phyloP scores from a whole-genome alignment of 768 basidiomycete genomes.

The Coprinopsis cinerea region DNA sequence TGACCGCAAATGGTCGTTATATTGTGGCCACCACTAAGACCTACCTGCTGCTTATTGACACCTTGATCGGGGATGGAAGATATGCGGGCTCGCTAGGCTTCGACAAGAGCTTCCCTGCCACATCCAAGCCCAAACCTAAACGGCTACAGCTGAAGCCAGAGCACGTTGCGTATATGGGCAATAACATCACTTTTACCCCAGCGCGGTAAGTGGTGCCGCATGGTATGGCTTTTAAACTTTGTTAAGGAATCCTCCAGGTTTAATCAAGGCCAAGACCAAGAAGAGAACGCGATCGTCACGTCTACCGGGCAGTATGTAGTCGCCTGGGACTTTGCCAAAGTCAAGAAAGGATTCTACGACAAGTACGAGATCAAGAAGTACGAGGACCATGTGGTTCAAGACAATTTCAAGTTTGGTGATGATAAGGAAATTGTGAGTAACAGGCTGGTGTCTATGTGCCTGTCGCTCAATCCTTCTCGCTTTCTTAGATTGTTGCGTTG shows the following conservation, averaged over 20 bases:
- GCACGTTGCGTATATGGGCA: slow-evolving; percentile 92
- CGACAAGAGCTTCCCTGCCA: slow-evolving; percentile 92
- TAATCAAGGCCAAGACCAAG: slow-evolving; percentile 82
- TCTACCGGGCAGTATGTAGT: slow-evolving; percentile 89
- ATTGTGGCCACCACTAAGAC: slow-evolving; percentile 94
- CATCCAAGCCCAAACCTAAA: slow-evolving; percentile 86
- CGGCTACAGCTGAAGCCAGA: slow-evolving; percentile 83
- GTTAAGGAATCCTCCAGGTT: slow-evolving; percentile 49
- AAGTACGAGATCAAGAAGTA: slow-evolving; percentile 97
- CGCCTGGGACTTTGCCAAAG: slow-evolving; percentile 96
- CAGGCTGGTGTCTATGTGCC: neutral
- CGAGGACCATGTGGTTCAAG: slow-evolving; percentile 90
- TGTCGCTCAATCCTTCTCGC: neutral
- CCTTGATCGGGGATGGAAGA: slow-evolving; percentile 85
- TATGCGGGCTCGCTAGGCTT: slow-evolving; percentile 84
- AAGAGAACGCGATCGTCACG: slow-evolving; percentile 94
- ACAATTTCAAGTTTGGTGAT: slow-evolving; percentile 96
- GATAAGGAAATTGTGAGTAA: slow-evolving; percentile 88
- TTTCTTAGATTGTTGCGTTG: slow-evolving; percentile 82
- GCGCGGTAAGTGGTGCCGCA: slow-evolving; percentile 57
- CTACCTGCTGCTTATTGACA: slow-evolving; percentile 91
- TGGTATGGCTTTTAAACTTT: neutral
- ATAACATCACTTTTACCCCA: slow-evolving; percentile 82
- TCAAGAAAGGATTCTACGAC: slow-evolving; percentile 87
- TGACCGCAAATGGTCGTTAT: slow-evolving; percentile 89